A percentile compares a stretch with the other conserved stretches of the same genome.
Conservation (phyloP, 2,329 filamentous ascomycete genomes). For the Aschersonia sp. region DNA sequence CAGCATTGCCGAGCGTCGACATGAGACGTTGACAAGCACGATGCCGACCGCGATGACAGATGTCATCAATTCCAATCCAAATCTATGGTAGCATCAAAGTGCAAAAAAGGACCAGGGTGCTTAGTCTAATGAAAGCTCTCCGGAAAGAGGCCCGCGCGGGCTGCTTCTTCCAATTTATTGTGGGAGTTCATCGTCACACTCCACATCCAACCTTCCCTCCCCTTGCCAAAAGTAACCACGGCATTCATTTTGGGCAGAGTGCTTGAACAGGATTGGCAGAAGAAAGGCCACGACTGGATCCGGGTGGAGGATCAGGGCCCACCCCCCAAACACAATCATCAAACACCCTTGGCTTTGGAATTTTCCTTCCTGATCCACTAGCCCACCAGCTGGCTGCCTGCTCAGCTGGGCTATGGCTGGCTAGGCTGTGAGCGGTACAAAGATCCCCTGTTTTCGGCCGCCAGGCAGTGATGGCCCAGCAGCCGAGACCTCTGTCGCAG, state of each 20-base stretch:
- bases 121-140: no score
- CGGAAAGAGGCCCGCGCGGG: no score
- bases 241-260: neutral
- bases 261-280: neutral
- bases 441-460: neutral
- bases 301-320: neutral
- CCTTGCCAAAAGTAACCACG: neutral
- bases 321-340: neutral
- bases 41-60: no score
- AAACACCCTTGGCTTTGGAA: neutral
- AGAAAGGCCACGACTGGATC: neutral
- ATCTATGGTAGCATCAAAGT: no score
- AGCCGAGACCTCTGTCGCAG: neutral
- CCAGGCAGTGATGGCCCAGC: neutral
- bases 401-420: no score
- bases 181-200: no score
- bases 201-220: neutral
- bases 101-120: no score
- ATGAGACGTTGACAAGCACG: no score
- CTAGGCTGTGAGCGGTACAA: neutral
- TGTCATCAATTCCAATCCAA: no score
- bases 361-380: neutral
- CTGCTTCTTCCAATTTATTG: no score
- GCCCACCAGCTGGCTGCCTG: neutral
- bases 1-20: no score